Evolutionary conservation across 768 basidiomycete genomes (phyloP).

Genomic region (Leccinum rimulosum): DNA sequence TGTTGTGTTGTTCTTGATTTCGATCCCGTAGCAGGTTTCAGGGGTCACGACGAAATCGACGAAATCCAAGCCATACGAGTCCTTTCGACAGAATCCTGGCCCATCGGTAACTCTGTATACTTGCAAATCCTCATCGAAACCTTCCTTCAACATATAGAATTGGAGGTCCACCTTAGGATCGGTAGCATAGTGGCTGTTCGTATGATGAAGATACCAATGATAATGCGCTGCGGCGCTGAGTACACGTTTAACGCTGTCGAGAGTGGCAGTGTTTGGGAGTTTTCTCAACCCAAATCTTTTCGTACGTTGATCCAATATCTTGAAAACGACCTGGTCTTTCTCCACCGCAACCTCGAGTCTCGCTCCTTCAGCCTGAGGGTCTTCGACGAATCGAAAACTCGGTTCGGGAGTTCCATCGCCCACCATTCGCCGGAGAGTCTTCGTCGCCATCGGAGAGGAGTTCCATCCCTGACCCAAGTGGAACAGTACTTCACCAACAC

Average conservation of each 20-base stretch:
- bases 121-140: constrained; percentile 1
- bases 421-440: not conserved
- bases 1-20: constrained; percentile 34
- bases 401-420: not conserved
- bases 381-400: not conserved
- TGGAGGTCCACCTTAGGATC: constrained; percentile 6
- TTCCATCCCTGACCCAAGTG: not conserved
- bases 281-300: constrained; percentile 1
- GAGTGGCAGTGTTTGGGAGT: not conserved
- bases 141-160: constrained; percentile 4
- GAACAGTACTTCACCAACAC: not conserved
- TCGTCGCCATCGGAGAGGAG: not conserved
- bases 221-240: constrained; percentile 18
- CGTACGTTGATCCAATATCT: constrained; percentile 1
- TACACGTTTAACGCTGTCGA: not conserved
- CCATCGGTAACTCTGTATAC: not conserved
- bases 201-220: constrained; percentile 22
- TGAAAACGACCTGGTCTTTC: not conserved
- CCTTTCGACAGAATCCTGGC: constrained; percentile 5
- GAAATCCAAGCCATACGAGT: not conserved
- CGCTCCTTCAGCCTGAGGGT: not conserved
- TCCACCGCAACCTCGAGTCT: not conserved
- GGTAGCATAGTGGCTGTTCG: not conserved
- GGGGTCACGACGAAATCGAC: constrained; percentile 26
- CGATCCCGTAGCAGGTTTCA: constrained; percentile 32